These are phyloP conservation scores for Candida alai DNA, from an alignment of 805 yeast species.

Conservation along the genomic window DNA sequence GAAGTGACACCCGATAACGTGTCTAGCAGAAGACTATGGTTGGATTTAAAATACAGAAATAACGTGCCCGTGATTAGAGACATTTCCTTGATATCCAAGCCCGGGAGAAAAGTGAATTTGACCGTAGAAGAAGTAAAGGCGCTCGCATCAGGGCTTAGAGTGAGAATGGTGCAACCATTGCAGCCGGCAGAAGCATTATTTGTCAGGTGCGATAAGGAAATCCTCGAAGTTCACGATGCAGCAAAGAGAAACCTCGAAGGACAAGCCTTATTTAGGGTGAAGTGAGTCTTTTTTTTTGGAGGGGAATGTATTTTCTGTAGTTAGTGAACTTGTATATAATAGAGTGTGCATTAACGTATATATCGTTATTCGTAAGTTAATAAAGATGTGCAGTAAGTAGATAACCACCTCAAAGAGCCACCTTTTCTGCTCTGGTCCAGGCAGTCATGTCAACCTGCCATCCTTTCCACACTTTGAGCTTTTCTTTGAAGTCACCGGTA, in stretches of 20 bases:
- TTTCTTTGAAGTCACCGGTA: conserved; percentile 52
- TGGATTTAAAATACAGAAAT: conserved; percentile 84
- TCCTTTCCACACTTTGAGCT: conserved; percentile 68
- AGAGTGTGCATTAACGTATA: conserved; percentile 4
- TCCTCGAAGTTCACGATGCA: conserved; percentile 84
- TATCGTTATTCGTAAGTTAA: conserved; percentile 6
- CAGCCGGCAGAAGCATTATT: conserved; percentile 89
- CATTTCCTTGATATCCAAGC: conserved; percentile 75
- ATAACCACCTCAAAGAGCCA: conserved; percentile 18
- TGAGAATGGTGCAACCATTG: conserved; percentile 72
- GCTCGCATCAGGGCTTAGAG: conserved; percentile 71
- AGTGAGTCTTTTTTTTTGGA: conserved; percentile 20
- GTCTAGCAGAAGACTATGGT: conserved; percentile 83
- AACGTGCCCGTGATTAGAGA: conserved; percentile 71
- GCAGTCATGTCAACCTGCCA: conserved; percentile 85
- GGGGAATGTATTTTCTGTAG: no score
- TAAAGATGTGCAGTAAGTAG: conserved; percentile 4
- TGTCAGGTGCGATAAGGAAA: conserved; percentile 46
- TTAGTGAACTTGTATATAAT: conserved; percentile 2
- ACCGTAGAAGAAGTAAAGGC: conserved; percentile 60
- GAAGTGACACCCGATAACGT: conserved; percentile 86
- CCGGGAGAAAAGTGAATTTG: conserved; percentile 72
- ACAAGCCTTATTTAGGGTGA: conserved; percentile 76
- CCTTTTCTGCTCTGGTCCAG: conserved; percentile 60
- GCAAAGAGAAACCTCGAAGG: conserved; percentile 69